Percentiles rank a stretch among this genome's conserved stretches.
phyloP scores from a whole-genome alignment of 2,329 filamentous ascomycete genomes.

The Blumeria graminis region DNA sequence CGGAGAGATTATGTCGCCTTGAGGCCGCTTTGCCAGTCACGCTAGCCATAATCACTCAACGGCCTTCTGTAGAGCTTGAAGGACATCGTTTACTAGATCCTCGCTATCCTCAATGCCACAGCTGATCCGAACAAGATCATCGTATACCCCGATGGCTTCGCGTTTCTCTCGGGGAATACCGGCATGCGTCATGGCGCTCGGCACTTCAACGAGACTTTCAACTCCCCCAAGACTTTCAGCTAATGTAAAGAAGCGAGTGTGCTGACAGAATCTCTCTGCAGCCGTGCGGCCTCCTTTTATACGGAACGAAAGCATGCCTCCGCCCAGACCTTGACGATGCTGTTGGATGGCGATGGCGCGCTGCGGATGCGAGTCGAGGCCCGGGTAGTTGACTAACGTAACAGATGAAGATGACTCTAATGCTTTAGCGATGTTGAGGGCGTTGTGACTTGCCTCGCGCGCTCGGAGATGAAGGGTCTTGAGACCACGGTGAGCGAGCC shows the following conservation, averaged over 20 bases:
- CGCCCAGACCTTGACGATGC: constrained; percentile 82
- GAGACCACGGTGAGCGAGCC: constrained; percentile 88
- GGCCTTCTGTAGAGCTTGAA: constrained; percentile 61
- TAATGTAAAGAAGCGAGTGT: constrained; percentile 72
- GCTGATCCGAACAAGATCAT: constrained; percentile 81
- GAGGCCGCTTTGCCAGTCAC: too few species aligned
- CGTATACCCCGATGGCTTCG: constrained; percentile 80
- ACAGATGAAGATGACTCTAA: constrained; percentile 65
- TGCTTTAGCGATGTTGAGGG: constrained; percentile 47
- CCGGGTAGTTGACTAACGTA: constrained; percentile 84
- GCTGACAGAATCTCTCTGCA: constrained; percentile 78
- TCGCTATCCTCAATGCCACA: constrained; percentile 81
- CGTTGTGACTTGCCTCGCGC: constrained; percentile 63
- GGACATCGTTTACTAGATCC: constrained; percentile 60
- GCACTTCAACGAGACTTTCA: constrained; percentile 77
- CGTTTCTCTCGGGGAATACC: constrained; percentile 79
- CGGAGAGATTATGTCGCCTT: too few species aligned
- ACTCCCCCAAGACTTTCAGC: constrained; percentile 84
- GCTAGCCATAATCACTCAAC: constrained; percentile 16
- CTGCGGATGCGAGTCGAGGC: constrained; percentile 68
- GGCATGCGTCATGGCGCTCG: constrained; percentile 88
- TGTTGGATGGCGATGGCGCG: constrained; percentile 67
- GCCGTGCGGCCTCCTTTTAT: constrained; percentile 67
- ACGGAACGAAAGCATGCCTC: constrained; percentile 93
- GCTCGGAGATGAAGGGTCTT: constrained; percentile 92